Base-by-base conservation (phyloP, 2,329 filamentous ascomycete genomes). In the Sporothrix sp. region DNA sequence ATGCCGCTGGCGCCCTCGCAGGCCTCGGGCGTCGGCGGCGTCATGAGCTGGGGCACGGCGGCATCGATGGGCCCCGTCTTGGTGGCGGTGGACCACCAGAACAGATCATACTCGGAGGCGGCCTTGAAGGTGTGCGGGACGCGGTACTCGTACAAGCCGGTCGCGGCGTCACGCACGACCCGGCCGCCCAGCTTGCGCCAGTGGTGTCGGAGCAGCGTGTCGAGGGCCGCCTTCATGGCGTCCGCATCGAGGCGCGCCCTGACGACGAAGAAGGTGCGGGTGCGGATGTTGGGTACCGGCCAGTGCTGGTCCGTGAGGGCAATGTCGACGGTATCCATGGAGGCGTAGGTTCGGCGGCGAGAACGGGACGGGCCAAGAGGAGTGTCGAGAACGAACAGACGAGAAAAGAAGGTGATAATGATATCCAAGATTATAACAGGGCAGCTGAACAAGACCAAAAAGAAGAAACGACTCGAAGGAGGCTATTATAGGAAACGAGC, bases 181-280 rank as follows among this genome's bases (percentile, higher is more conserved):
- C 51, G 45, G 4, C 20, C 51, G 8, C 51, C 51, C 20, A 52
- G 51, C 40, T 49, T 52, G 23, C 51, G 51, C 46, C 46, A 52
- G 39, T 52, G 39, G 13, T 49, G 25, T 13, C 51, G 45, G 35
- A 52, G 45, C 14, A 52, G 46, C 14, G 16, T 45, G 20, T 52
- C 51, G 11, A 52, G 46, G 4, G 14, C 51, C 3, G n/a, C 7
- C 13, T 28, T 32, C 16, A 52, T 28, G 9, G 33, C 39, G 11
- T 18, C 36, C 11, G 45, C 40, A 30, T 52, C 39, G 18, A 52
- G 46, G 4, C 40, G 46, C 2, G 23, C 51, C 20, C 21, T 25
- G 39, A 49, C 40, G n/a, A 45, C 20, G 16, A 52, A 52, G 21
- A 35, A 49, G 11, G 45, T 49, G 3, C 40, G 51, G 13, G 40